Base-by-base conservation (phyloP, 1,284 basidiomycete genomes). In the Microbotryum scabiosae region DNA sequence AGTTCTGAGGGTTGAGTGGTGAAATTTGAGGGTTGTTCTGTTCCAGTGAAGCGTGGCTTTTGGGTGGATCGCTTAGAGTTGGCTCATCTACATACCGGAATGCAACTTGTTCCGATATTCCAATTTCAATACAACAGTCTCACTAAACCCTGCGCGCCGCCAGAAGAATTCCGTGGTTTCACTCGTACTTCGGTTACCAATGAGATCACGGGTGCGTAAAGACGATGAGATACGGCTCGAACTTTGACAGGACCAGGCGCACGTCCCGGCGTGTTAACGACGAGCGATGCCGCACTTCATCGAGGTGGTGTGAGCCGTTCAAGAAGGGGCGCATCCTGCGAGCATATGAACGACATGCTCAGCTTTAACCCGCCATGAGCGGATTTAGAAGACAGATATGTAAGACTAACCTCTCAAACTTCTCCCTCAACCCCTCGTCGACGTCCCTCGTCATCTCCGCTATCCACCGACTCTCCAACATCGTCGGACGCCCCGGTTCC, bases 381-480 rank as follows among this genome's bases (percentile, higher is more conserved):
- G 9, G 47, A 18, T 6, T 5, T 16, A 21, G 23, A 16, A 0
- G 7, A 12, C 5, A 30, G 8, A 5, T 2, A 21, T 6, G 5
- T 23, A n/a, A 8, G 8, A 51, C 61, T 23, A 23, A 65, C 62
- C 57, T 60, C 51, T 67, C 67, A 30, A 69, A 70, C 36, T 53
- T 60, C 32, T 64, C 57, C 4, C 55, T 58, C n/a, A 59, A 53
- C 4, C 36, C 50, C 25, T 56, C 51, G 51, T 86, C 84, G 73
- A 88, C 89, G 6, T 84, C 86, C 21, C 85, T 82, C 1, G 85
- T 85, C 87, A 93, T 93, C 18, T 83, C 85, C 25, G 82, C 79
- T 53, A 93, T 78, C 88, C 90, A 93, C 59, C 80, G 79, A 54
- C 85, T 80, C 73, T 93, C 85, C 58, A 84, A 72, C 9, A 84